Evolutionary conservation across 352 stramenopile species (phyloP).

Genomic region (Pythium brassicae): DNA sequence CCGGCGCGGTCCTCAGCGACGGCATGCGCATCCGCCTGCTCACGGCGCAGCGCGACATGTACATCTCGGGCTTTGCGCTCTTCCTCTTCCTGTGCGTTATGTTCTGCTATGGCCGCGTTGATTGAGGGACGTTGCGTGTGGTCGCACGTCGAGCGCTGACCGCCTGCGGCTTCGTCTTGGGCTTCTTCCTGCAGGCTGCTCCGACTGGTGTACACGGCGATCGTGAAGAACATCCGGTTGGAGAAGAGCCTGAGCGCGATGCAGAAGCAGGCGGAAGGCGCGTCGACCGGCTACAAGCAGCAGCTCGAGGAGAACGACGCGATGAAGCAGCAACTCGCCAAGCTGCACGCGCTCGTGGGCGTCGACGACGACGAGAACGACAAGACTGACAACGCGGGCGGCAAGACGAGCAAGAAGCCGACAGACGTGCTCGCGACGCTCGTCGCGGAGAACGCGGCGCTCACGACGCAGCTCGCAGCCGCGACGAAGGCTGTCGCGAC

Average conservation of each 20-base stretch:
- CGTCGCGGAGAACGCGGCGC: constrained; percentile 55
- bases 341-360: constrained; percentile 51
- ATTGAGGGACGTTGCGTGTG: too few relatives aligned
- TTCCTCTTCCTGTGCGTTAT: constrained; percentile 66
- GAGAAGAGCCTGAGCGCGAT: constrained; percentile 70
- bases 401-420: constrained; percentile 28
- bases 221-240: constrained; percentile 62
- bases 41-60: constrained; percentile 79
- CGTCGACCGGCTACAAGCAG: constrained; percentile 55
- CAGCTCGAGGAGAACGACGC: constrained; percentile 69
- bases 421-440: constrained; percentile 41
- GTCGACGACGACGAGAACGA: constrained; percentile 17
- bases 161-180: too few relatives aligned
- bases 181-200: constrained; percentile 49
- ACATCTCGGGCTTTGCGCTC: constrained; percentile 82
- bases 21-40: constrained; percentile 78
- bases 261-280: constrained; percentile 75
- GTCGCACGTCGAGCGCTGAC: background rate
- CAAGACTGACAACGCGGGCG: background rate
- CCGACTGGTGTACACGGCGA: constrained; percentile 66
- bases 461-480: constrained; percentile 36
- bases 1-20: constrained; percentile 53
- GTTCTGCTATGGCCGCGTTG: background rate
- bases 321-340: constrained; percentile 60
- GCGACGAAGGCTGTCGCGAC: constrained; percentile 35